A percentile compares a stretch with the other conserved stretches of the same genome.
phyloP scores from a whole-genome alignment of 495 filamentous ascomycete species.

The Penicillium dipodomyicola region DNA sequence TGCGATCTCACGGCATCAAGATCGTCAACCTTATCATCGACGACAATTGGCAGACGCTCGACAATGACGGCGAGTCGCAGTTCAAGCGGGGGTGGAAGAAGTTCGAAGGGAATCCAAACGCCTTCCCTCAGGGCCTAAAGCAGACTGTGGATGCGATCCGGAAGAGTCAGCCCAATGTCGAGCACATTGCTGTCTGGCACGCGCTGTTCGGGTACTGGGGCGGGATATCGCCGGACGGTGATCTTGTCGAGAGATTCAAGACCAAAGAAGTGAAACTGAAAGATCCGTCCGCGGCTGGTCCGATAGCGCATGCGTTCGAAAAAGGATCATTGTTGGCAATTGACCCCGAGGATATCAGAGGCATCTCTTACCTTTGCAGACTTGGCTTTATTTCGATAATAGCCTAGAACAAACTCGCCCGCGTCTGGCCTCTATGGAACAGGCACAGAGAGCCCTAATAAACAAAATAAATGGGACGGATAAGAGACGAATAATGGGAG shows the following conservation, averaged over 20 bases:
- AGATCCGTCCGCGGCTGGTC: conserved; percentile 53
- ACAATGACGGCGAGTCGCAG: conserved; percentile 52
- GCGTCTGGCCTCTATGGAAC: too few species aligned
- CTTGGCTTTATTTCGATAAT: too few species aligned
- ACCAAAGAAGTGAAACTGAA: conserved; percentile 63
- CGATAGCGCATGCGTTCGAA: conserved; percentile 44
- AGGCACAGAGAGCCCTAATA: too few species aligned
- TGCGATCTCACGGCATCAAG: conserved; percentile 70
- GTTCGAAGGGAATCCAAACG: conserved; percentile 79
- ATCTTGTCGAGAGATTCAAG: conserved; percentile 73
- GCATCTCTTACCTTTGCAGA: too few species aligned
- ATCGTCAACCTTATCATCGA: conserved; percentile 86
- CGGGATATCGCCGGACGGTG: conserved; percentile 69
- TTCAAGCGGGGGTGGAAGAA: conserved; percentile 56
- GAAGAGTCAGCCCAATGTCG: conserved; percentile 65
- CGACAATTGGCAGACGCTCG: conserved; percentile 93
- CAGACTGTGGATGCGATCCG: conserved; percentile 66
- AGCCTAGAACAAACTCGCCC: too few species aligned
- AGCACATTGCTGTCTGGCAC: conserved; percentile 93
- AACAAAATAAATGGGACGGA: too few species aligned
- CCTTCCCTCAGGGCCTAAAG: conserved; percentile 78
- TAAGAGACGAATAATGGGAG: too few species aligned
- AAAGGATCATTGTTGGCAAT: conserved; percentile 56
- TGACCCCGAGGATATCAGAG: conserved; percentile 64
- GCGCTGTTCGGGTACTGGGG: conserved; percentile 96